Conservation (phyloP, 192 early-diverging fungal genomes). For the Geosiphon pyriformis region DNA sequence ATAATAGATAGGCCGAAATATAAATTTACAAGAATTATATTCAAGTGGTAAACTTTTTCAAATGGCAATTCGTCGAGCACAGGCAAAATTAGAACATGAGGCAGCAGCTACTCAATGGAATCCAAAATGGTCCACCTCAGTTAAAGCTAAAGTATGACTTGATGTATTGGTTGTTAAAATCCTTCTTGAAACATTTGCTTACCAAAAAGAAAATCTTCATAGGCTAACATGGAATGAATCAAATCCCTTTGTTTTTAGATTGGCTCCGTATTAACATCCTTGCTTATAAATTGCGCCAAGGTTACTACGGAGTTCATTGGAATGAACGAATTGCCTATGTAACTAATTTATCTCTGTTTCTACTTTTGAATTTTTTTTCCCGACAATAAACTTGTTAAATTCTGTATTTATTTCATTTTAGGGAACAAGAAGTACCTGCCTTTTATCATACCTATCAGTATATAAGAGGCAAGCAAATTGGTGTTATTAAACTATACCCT, state of each 20-base stretch:
- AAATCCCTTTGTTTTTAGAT: constrained; percentile 25
- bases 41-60: constrained; percentile 76
- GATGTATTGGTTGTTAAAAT: not conserved
- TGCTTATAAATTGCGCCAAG: constrained; percentile 68
- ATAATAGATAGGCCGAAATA: not conserved
- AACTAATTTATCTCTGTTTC: too few relatives aligned
- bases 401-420: constrained; percentile 10
- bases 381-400: too few relatives aligned
- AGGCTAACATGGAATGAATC: too few relatives aligned
- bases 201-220: too few relatives aligned
- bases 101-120: constrained; percentile 53
- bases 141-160: constrained; percentile 44
- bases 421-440: constrained; percentile 61
- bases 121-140: constrained; percentile 59
- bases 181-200: too few relatives aligned
- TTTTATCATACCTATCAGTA: constrained; percentile 70
- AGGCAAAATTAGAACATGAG: constrained; percentile 52
- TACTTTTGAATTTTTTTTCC: too few relatives aligned
- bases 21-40: constrained; percentile 62
- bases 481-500: constrained; percentile 67
- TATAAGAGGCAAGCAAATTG: constrained; percentile 58
- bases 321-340: too few relatives aligned
- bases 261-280: constrained; percentile 47
- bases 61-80: constrained; percentile 66
- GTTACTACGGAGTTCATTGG: constrained; percentile 59